These are phyloP conservation scores for Cryphonectria nitschkei DNA, from an alignment of 2,329 filamentous ascomycete species.

Conservation along the genomic window DNA sequence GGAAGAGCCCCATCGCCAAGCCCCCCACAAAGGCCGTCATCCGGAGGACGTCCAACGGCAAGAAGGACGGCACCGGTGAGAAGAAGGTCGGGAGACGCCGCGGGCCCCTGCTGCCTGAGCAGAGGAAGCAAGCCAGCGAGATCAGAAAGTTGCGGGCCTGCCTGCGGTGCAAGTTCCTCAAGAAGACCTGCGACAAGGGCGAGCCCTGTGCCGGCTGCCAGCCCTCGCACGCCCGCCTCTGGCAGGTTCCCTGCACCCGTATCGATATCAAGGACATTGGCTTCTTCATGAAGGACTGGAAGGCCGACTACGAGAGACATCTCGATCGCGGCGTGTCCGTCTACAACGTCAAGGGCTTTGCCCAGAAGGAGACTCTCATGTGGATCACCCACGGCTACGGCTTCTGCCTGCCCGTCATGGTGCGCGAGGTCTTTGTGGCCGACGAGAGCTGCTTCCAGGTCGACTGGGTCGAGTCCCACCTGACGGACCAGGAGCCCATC, in stretches of 20 bases:
- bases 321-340: conserved; percentile 85
- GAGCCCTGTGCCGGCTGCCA: conserved; percentile 95
- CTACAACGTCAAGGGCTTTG: conserved; percentile 89
- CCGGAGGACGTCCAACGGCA: conserved; percentile 75
- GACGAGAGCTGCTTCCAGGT: conserved; percentile 92
- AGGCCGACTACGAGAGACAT: conserved; percentile 93
- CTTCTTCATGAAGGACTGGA: conserved; percentile 99
- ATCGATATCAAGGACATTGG: conserved; percentile 99
- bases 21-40: conserved; percentile 77
- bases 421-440: conserved; percentile 88
- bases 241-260: conserved; percentile 96
- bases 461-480: conserved; percentile 86
- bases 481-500: conserved; percentile 69
- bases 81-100: conserved; percentile 92
- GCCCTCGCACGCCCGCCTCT: conserved; percentile 90
- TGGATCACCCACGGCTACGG: conserved; percentile 98
- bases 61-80: conserved; percentile 78
- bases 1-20: conserved; percentile 81
- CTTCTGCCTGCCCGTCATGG: conserved; percentile 88
- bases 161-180: conserved; percentile 95
- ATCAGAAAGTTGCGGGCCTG: conserved; percentile 94
- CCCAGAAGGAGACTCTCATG: conserved; percentile 69
- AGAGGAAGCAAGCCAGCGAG: conserved; percentile 94
- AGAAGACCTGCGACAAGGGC: conserved; percentile 98
- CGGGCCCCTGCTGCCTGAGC: conserved; percentile 88